A percentile compares a stretch with the other conserved stretches of the same genome.
These are phyloP conservation scores for Cyanodermella asteris DNA, from an alignment of 2,329 filamentous ascomycete species.

Conservation along the genomic window DNA sequence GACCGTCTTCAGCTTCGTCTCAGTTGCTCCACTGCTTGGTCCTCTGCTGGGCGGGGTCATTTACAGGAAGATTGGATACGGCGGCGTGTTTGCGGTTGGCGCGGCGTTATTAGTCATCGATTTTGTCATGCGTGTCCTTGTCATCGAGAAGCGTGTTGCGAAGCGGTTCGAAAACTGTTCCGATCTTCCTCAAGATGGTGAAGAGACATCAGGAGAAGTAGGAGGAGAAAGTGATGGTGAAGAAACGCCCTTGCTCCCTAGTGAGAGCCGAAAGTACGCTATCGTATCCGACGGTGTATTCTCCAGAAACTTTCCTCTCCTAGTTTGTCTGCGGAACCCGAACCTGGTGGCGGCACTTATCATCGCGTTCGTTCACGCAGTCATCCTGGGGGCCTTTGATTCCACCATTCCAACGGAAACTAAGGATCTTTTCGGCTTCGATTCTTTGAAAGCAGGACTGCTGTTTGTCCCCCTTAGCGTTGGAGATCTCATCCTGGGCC, in stretches of 20 bases:
- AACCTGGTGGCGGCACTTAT: slow-evolving; percentile 17
- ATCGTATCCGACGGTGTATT: slow-evolving; percentile 11
- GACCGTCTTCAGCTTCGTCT: slow-evolving; percentile 28
- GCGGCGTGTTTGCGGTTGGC: slow-evolving; percentile 31
- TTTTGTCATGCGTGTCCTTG: slow-evolving; percentile 34
- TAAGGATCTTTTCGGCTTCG: slow-evolving; percentile 21
- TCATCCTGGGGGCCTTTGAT: slow-evolving; percentile 22
- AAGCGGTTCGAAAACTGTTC: slow-evolving; percentile 16
- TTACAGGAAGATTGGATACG: slow-evolving; percentile 31
- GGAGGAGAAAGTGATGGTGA: slow-evolving; percentile 13
- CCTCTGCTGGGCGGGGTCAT: slow-evolving; percentile 37
- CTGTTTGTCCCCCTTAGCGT: slow-evolving; percentile 24
- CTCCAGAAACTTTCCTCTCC: slow-evolving; percentile 18
- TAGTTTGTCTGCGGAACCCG: slow-evolving; percentile 19
- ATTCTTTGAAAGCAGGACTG: slow-evolving; percentile 21
- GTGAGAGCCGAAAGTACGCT: slow-evolving; percentile 8
- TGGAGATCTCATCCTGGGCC: slow-evolving; percentile 23
- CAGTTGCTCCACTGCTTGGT: slow-evolving; percentile 32
- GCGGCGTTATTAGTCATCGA: slow-evolving; percentile 23
- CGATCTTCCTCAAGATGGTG: slow-evolving; percentile 8
- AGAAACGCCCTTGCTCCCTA: slow-evolving; percentile 17
- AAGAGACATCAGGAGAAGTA: slow-evolving; percentile 10
- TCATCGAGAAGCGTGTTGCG: slow-evolving; percentile 38
- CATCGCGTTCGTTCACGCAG: slow-evolving; percentile 18
- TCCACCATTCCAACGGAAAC: slow-evolving; percentile 25